Evolutionary conservation across 1,284 basidiomycete genomes (phyloP).

Genomic region (Golubevia sp.): DNA sequence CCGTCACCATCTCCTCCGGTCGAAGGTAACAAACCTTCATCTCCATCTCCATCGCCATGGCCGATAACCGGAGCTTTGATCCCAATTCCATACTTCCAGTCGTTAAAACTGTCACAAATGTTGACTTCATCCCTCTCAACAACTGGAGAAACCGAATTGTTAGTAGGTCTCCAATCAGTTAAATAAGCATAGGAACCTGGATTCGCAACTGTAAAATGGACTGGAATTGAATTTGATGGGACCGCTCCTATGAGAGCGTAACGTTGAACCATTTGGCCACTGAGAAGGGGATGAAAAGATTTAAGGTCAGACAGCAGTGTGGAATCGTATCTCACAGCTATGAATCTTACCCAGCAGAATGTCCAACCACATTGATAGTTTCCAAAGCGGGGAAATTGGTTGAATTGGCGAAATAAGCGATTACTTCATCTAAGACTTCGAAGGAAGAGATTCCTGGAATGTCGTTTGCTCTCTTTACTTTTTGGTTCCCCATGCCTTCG

Average conservation of each 20-base stretch:
- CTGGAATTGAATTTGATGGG: constrained; percentile 20
- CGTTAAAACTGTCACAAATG: constrained; percentile 25
- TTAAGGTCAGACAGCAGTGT: background rate
- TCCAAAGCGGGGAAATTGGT: constrained; percentile 26
- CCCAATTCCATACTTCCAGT: constrained; percentile 32
- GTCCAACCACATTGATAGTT: constrained; percentile 34
- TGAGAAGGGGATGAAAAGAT: no score
- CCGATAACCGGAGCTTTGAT: background rate
- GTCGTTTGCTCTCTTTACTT: no score
- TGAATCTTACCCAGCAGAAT: constrained; percentile 9
- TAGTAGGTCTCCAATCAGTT: constrained; percentile 15
- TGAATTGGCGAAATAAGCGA: constrained; percentile 25
- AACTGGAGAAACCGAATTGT: background rate
- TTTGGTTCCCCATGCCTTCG: no score
- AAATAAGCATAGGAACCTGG: constrained; percentile 36
- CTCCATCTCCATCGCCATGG: background rate
- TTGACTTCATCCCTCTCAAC: background rate
- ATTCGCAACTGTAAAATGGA: constrained; percentile 42
- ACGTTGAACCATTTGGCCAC: constrained; percentile 33
- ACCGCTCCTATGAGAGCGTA: constrained; percentile 34
- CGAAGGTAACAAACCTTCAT: background rate
- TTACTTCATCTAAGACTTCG: constrained; percentile 25
- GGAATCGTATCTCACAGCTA: background rate
- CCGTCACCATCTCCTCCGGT: background rate
- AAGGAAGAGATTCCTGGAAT: constrained; percentile 18